These are phyloP conservation scores for Bassia scoparia DNA, from an alignment of 148 eudicot species.

Conservation along the genomic window DNA sequence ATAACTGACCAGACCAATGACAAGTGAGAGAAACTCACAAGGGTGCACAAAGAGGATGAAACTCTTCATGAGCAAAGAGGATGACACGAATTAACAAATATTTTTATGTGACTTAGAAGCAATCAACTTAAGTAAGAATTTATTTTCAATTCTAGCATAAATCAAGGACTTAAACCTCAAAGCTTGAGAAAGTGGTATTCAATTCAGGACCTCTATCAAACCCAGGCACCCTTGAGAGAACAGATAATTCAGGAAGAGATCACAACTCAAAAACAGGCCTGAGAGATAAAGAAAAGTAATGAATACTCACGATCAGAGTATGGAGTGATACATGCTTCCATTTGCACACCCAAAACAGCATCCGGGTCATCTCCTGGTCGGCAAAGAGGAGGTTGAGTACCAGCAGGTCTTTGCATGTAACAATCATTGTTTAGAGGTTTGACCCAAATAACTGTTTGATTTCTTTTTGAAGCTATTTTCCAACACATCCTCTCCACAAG, in stretches of 20 bases:
- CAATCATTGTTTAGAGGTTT: slow-evolving; percentile 94
- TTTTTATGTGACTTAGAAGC: no score
- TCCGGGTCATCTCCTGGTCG: slow-evolving; percentile 79
- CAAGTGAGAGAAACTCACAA: no score
- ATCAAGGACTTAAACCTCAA: no score
- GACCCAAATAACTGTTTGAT: slow-evolving; percentile 97
- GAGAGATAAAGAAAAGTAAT: slow-evolving; percentile 3
- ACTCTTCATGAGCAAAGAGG: no score
- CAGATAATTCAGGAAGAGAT: not conserved
- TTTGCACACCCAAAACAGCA: slow-evolving; percentile 72
- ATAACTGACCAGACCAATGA: no score
- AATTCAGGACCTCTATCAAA: no score
- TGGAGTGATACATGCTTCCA: slow-evolving; percentile 96
- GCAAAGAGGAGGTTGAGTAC: slow-evolving; percentile 92
- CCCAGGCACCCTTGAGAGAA: no score
- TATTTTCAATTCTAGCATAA: no score
- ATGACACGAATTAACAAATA: no score
- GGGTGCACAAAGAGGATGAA: no score
- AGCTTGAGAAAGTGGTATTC: no score
- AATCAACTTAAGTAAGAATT: no score
- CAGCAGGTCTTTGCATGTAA: slow-evolving; percentile 74
- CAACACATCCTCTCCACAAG: slow-evolving; percentile 98
- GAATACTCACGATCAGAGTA: slow-evolving; percentile 86
- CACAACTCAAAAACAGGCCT: not conserved
- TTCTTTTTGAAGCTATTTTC: slow-evolving; percentile 81